phyloP scores from a whole-genome alignment of 2,329 filamentous ascomycete species.

The Nigrograna mackinnonii region DNA sequence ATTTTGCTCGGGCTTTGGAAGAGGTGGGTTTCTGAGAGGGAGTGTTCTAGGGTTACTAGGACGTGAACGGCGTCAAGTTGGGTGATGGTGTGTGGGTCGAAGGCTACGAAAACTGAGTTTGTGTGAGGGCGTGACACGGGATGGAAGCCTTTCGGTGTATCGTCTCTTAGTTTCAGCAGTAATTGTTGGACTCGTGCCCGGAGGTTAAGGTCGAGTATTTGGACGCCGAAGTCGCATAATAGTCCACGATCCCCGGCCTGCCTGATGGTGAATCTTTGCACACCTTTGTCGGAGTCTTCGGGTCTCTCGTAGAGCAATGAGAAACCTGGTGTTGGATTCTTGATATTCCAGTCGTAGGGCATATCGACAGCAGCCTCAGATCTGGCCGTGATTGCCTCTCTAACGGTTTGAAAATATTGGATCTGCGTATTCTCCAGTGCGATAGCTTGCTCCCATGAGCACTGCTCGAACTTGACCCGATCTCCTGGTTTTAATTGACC shows the following conservation, averaged over 20 bases:
- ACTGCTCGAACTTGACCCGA: conserved; percentile 53
- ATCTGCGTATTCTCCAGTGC: no score
- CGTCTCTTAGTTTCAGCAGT: no score
- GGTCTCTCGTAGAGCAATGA: no score
- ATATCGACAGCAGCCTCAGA: no score
- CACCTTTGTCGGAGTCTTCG: no score
- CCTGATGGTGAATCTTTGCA: no score
- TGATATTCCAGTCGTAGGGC: conserved; percentile 46
- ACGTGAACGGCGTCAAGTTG: conserved; percentile 43
- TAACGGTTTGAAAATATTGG: no score
- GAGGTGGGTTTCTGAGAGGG: conserved; percentile 45
- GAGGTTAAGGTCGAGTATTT: no score
- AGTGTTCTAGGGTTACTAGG: conserved; percentile 43
- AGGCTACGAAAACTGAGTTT: conserved; percentile 25
- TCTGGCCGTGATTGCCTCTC: no score
- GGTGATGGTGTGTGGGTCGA: conserved; percentile 35
- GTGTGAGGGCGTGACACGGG: no score
- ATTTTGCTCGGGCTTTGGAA: conserved; percentile 46
- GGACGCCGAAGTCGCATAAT: no score
- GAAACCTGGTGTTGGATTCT: no score
- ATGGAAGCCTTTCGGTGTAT: conserved; percentile 12
- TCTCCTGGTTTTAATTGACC: conserved; percentile 65
- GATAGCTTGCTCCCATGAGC: conserved; percentile 56
- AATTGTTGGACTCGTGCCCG: not conserved
- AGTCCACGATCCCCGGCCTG: not conserved